Conservation (phyloP, 257 asterid genomes). For the Petunia secreta region DNA sequence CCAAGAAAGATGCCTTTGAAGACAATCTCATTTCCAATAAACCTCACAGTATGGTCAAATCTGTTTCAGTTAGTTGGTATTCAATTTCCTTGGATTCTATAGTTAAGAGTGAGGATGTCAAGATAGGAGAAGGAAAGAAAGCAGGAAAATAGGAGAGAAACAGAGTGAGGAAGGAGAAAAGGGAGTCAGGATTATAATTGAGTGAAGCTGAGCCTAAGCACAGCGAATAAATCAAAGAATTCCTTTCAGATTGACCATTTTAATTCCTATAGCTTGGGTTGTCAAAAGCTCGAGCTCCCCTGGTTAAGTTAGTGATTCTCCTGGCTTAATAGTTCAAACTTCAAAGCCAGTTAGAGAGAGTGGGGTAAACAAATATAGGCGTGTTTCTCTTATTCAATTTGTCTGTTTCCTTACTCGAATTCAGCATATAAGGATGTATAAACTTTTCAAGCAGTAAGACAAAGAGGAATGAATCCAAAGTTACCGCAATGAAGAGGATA, state of each 20-base stretch:
- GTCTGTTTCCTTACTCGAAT: slow-evolving; percentile 3
- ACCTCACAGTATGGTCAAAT: too few relatives aligned
- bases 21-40: too few relatives aligned
- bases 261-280: neutral
- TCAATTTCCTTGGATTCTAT: too few relatives aligned
- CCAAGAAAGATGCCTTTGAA: too few relatives aligned
- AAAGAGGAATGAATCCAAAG: slow-evolving; percentile 13
- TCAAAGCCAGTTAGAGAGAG: neutral
- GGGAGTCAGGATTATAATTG: slow-evolving; percentile 9
- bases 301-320: neutral
- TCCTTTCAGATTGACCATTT: slow-evolving; percentile 8
- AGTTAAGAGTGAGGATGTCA: too few relatives aligned
- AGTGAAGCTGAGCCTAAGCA: slow-evolving; percentile 2
- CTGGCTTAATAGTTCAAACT: slow-evolving; percentile 6
- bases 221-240: slow-evolving; percentile 2
- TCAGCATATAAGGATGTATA: slow-evolving; percentile 9
- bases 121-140: too few relatives aligned
- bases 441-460: slow-evolving; percentile 4
- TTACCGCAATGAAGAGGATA: slow-evolving; percentile 64
- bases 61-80: too few relatives aligned
- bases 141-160: too few relatives aligned
- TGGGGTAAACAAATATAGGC: neutral
- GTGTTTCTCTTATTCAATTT: neutral
- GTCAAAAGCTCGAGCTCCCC: neutral
- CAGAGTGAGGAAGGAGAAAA: neutral